Conservation (phyloP, 768 basidiomycete genomes). For the Trametes punicea region DNA sequence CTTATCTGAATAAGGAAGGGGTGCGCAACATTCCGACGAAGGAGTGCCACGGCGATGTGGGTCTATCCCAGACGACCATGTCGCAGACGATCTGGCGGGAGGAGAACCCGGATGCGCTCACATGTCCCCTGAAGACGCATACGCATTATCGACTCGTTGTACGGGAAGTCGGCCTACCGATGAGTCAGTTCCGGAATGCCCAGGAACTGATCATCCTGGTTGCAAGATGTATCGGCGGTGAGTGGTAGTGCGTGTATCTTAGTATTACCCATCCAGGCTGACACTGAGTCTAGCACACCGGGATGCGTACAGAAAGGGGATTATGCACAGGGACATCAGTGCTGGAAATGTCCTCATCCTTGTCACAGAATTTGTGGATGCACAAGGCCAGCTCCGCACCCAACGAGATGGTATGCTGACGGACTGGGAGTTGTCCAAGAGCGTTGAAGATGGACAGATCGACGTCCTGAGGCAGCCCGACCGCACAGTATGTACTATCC, state of each 20-base stretch:
- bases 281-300: background rate
- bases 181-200: background rate
- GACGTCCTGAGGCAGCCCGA: background rate
- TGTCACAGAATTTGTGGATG: background rate
- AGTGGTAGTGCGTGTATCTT: background rate
- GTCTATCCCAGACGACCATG: background rate
- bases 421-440: slow-evolving; percentile 9
- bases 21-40: background rate
- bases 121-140: background rate
- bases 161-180: background rate
- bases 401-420: background rate
- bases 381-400: background rate
- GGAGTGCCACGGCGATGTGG: background rate
- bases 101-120: background rate
- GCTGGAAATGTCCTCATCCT: slow-evolving; percentile 1
- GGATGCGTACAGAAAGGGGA: background rate
- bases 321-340: slow-evolving; percentile 12
- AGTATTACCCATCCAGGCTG: background rate
- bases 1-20: background rate
- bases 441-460: background rate
- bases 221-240: background rate
- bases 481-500: background rate
- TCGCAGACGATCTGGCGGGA: background rate
- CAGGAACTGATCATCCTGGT: background rate
- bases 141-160: slow-evolving; percentile 9